These are phyloP conservation scores for Floccularia luteovirens DNA, from an alignment of 768 basidiomycete species.

Conservation along the genomic window DNA sequence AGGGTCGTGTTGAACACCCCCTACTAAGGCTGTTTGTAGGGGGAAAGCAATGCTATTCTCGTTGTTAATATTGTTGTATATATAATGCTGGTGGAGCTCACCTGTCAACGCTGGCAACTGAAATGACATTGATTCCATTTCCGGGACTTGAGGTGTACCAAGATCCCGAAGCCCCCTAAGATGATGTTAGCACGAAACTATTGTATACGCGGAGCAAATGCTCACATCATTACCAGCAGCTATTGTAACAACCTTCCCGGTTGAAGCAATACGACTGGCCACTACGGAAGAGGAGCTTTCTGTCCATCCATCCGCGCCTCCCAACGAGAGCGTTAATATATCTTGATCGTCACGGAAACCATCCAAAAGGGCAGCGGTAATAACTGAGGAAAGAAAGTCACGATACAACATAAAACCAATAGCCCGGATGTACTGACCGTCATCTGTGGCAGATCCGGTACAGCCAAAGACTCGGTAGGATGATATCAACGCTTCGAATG, in stretches of 20 bases:
- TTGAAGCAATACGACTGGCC: constrained; percentile 46
- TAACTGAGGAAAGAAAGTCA: constrained; percentile 12
- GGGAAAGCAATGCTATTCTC: constrained; percentile 40
- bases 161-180: constrained; percentile 44
- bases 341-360: constrained; percentile 48
- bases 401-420: neutral
- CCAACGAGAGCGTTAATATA: constrained; percentile 61
- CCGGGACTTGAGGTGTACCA: constrained; percentile 54
- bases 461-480: constrained; percentile 61
- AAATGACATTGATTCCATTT: constrained; percentile 48
- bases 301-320: constrained; percentile 59
- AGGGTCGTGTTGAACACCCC: constrained; percentile 36
- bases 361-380: constrained; percentile 42
- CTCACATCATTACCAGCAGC: constrained; percentile 48
- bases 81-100: constrained; percentile 10
- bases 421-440: constrained; percentile 27
- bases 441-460: constrained; percentile 36
- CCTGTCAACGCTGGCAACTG: constrained; percentile 50
- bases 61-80: neutral
- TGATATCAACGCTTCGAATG: constrained; percentile 48
- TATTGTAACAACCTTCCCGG: constrained; percentile 55
- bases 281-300: constrained; percentile 45
- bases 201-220: neutral
- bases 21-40: constrained; percentile 46
- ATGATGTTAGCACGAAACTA: neutral